Evolutionary conservation across 1,139 yeast species (phyloP), one percentile per base, ranked within the genome.

Genomic region (Hemisphaericaspora subhashii): DNA sequence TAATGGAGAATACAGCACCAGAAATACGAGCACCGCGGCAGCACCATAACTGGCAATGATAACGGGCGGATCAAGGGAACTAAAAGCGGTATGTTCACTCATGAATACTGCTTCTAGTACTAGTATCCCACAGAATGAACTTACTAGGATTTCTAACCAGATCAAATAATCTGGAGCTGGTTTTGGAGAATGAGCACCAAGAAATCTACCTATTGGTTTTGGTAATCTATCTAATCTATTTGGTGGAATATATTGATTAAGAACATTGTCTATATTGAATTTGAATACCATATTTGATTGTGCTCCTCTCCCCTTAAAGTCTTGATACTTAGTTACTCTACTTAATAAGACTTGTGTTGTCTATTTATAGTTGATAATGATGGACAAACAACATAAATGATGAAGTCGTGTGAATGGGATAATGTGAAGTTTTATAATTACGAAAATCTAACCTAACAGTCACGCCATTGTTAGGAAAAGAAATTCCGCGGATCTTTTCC

Each of bases 41-140:
- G 89, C 89, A 10, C 86, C 87, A 49, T 74, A 79, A 46, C 79
- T 70, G 2, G 88, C 87, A 26, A 82, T 65, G 7, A 82, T 64
- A n/a, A 67, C 58, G 0, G 85, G 83, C 0, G 80, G 75, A 41
- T 67, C 62, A 43, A 69, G 68, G 13, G 36, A 31, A 5, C 62
- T 52, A 51, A 80, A 80, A 1, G 68, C 72, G 1, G 71, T 62
- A 46, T 74, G 73, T 25, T 37, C 35, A 37, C 57, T 57, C 46
- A 62, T 66, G 55, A 78, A 77, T 0, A 81, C 65, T 0, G 77
- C 81, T 55, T 73, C 78, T 4, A 79, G 50, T 2, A 74, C 54
- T 2, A 77, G 60, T 16, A 82, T 62, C 0, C 84, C 86, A 11
- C 69, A 61, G 49, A 81, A 80, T 0, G 83, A 60, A 3, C 74